Percentiles rank a stretch among this genome's conserved stretches.
These are phyloP conservation scores for Macrophomina tecta DNA, from an alignment of 2,329 filamentous ascomycete genomes.

Conservation along the genomic window DNA sequence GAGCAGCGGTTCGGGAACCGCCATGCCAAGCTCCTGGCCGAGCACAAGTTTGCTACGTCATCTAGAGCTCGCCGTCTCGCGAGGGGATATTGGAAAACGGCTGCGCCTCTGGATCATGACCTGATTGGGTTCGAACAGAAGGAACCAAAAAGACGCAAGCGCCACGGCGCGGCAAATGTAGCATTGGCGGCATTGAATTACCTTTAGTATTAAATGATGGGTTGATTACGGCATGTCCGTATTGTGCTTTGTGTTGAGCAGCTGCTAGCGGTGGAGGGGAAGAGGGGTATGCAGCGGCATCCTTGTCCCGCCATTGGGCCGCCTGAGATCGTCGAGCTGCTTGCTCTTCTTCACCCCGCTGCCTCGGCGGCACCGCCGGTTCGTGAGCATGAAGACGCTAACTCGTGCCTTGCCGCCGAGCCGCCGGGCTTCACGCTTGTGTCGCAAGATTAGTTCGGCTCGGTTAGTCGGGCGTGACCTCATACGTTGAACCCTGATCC, in stretches of 20 bases:
- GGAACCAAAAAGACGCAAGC: conserved; percentile 21
- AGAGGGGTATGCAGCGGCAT: conserved; percentile 14
- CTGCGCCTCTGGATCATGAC: conserved; percentile 27
- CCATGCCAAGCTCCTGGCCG: conserved; percentile 17
- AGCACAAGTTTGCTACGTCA: not conserved
- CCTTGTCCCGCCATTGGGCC: conserved; percentile 6
- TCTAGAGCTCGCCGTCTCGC: conserved; percentile 2
- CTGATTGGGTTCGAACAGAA: conserved; percentile 24
- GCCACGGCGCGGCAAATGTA: conserved; percentile 18
- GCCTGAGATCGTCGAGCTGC: not conserved
- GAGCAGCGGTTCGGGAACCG: conserved; percentile 13
- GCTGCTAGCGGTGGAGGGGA: not conserved
- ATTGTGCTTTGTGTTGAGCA: conserved; percentile 15
- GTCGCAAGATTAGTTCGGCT: conserved; percentile 6
- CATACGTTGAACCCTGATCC: conserved; percentile 23
- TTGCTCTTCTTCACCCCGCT: not conserved
- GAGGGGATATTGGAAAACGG: conserved; percentile 10
- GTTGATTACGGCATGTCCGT: conserved; percentile 13
- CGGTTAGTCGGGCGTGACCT: conserved; percentile 2
- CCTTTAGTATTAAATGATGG: conserved; percentile 26
- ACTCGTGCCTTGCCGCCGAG: not conserved
- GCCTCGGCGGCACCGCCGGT: conserved; percentile 10
- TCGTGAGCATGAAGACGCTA: not conserved
- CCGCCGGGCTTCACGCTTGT: not conserved
- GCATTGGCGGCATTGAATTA: conserved; percentile 26